Evolutionary conservation across 2,329 filamentous ascomycete species (phyloP).

Genomic region (Stachybotrys chartarum): DNA sequence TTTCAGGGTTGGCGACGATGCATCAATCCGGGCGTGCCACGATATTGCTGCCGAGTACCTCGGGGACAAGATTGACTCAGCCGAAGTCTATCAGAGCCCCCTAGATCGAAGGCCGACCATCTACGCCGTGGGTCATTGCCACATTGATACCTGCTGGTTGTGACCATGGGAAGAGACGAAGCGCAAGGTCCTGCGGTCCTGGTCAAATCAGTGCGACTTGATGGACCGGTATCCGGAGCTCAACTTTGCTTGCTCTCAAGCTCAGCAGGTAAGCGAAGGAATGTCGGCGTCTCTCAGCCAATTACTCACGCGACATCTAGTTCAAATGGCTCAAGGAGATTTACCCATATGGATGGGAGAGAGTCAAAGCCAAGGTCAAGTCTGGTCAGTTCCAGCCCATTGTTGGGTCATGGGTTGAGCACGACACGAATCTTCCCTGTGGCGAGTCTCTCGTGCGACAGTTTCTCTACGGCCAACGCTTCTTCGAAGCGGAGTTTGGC

Average conservation of each 20-base stretch:
- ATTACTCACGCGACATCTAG: not conserved
- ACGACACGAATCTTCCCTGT: slow-evolving; percentile 62
- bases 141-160: slow-evolving; percentile 95
- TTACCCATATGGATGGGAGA: slow-evolving; percentile 58
- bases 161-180: slow-evolving; percentile 98
- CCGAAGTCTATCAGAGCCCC: slow-evolving; percentile 1
- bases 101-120: slow-evolving; percentile 1
- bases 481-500: slow-evolving; percentile 60
- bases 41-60: slow-evolving; percentile 38
- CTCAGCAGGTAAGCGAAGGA: slow-evolving; percentile 68
- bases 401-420: slow-evolving; percentile 64
- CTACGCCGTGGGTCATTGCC: slow-evolving; percentile 74
- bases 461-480: slow-evolving; percentile 61
- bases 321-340: slow-evolving; percentile 51
- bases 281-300: not conserved
- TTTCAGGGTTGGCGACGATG: slow-evolving; percentile 53
- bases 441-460: slow-evolving; percentile 61
- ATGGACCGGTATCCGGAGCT: slow-evolving; percentile 91
- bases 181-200: slow-evolving; percentile 86
- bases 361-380: slow-evolving; percentile 60
- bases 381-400: slow-evolving; percentile 60
- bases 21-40: slow-evolving; percentile 47
- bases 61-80: slow-evolving; percentile 2
- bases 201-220: slow-evolving; percentile 90
- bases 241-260: slow-evolving; percentile 81